These are phyloP conservation scores for Falciphora oryzae DNA, from an alignment of 2,329 filamentous ascomycete genomes.

Conservation along the genomic window DNA sequence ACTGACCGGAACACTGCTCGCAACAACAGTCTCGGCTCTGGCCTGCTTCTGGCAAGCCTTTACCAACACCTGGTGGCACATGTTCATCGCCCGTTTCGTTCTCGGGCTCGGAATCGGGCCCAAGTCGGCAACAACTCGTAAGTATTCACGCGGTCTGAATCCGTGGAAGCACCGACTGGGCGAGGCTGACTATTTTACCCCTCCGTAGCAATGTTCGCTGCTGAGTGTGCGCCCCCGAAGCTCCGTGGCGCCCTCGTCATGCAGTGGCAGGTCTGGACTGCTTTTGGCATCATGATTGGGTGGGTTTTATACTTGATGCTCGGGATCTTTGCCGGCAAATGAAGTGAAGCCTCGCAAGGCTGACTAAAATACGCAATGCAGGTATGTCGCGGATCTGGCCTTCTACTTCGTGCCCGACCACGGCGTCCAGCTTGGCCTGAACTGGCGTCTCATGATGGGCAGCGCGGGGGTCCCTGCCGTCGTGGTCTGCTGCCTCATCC, in stretches of 20 bases:
- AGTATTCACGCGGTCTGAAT: slow-evolving; percentile 19
- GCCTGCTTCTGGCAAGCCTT: slow-evolving; percentile 40
- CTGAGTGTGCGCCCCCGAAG: slow-evolving; percentile 57
- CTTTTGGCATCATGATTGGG: slow-evolving; percentile 20
- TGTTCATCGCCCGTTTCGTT: slow-evolving; percentile 65
- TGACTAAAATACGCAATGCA: neutral
- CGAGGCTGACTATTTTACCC: neutral
- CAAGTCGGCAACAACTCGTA: slow-evolving; percentile 59
- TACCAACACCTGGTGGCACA: slow-evolving; percentile 52
- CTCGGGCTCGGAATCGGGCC: slow-evolving; percentile 67
- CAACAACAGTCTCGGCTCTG: slow-evolving; percentile 12
- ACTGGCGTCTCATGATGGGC: slow-evolving; percentile 66
- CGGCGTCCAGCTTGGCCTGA: slow-evolving; percentile 45
- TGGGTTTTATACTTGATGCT: neutral
- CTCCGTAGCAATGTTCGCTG: slow-evolving; percentile 52
- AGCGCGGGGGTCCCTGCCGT: slow-evolving; percentile 59
- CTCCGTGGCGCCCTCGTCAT: slow-evolving; percentile 67
- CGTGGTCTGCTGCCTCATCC: slow-evolving; percentile 46
- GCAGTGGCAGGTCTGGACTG: slow-evolving; percentile 44
- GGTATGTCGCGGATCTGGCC: slow-evolving; percentile 54
- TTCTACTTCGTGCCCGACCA: slow-evolving; percentile 52
- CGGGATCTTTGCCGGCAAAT: too few species aligned
- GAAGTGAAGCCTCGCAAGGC: slow-evolving; percentile 15
- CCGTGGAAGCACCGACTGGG: neutral
- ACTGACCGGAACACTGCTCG: neutral